These are phyloP conservation scores for Exophiala sp. DNA, from an alignment of 2,329 filamentous ascomycete genomes.

Conservation along the genomic window DNA sequence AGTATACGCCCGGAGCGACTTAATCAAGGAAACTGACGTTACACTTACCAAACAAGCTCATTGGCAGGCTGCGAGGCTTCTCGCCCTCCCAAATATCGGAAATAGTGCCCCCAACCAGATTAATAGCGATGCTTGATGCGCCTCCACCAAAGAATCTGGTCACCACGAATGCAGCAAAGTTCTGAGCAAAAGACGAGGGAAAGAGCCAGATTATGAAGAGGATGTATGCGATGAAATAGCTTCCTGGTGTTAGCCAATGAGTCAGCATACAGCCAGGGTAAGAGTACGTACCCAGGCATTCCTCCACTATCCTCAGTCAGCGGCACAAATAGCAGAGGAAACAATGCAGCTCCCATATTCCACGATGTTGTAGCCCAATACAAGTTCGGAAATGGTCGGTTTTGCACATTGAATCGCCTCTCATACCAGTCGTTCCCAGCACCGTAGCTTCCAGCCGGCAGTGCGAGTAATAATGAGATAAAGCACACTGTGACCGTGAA, in stretches of 20 bases:
- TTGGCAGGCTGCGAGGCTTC: slow-evolving; percentile 38
- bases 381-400: slow-evolving; percentile 34
- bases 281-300: slow-evolving; percentile 37
- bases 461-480: slow-evolving; percentile 39
- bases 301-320: slow-evolving; percentile 43
- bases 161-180: slow-evolving; percentile 45
- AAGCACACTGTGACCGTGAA: slow-evolving; percentile 21
- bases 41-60: slow-evolving; percentile 37
- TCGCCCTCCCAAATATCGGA: slow-evolving; percentile 29
- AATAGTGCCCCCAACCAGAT: slow-evolving; percentile 26
- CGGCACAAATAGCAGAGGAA: slow-evolving; percentile 37
- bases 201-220: slow-evolving; percentile 42
- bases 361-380: slow-evolving; percentile 36
- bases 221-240: slow-evolving; percentile 36
- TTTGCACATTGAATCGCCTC: slow-evolving; percentile 34
- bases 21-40: no score
- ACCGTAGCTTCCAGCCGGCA: not conserved
- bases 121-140: slow-evolving; percentile 25
- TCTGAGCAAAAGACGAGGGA: slow-evolving; percentile 42
- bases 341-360: slow-evolving; percentile 41
- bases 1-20: not conserved
- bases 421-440: slow-evolving; percentile 34
- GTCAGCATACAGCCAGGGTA: not conserved
- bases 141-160: slow-evolving; percentile 45
- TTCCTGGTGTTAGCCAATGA: not conserved